Base-by-base conservation (phyloP, 768 basidiomycete genomes). In the Kwoniella botswanensis region DNA sequence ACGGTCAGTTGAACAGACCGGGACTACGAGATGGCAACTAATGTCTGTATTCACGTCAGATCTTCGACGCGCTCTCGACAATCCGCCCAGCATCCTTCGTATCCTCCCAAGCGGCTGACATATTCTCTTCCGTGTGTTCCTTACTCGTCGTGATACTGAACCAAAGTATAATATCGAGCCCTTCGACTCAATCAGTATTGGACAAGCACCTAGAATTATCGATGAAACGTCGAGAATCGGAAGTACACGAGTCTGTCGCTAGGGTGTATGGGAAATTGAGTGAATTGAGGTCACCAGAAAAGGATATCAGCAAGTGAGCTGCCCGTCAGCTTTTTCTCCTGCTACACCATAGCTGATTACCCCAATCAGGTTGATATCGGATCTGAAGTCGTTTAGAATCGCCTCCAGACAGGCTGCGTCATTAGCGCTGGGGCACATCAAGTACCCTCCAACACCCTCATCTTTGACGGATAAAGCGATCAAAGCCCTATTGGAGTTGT, bases 241-340 rank as follows among this genome's bases (percentile, higher is more conserved):
- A 83, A 17, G 92, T 92, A 3, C 95, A 95, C 83, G 89, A 92
- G 74, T 89, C 90, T 9, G 92, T 91, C 43, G 91, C 93, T 13
- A 82, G 80, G 26, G 90, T 92, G 6, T 87, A 93, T 85, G 87
- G 88, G 3, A 82, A 87, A n/a, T 84, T 92, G 68, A 94, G 93
- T 81, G 85, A 85, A 66, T 86, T 93, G 1, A 85, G 86, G 41
- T 90, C 93, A 75, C 91, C 89, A 75, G 88, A 89, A 2, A 75
- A 78, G 22, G 86, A 89, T 68, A 86, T 94, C 52, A 82, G 86
- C 76, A 93, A 91, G 94, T 96, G 84, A 87, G 93, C 56, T 24
- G 22, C 29, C 21, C 15, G 17, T 17, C 17, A n/a, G 4, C 43
- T 6, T 4, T 46, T 42, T 42, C 26, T 17, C 2, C n/a, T 2